Percentiles rank a stretch among this genome's conserved stretches.
phyloP scores from a whole-genome alignment of 345 rosid species.

The Viola odorata region DNA sequence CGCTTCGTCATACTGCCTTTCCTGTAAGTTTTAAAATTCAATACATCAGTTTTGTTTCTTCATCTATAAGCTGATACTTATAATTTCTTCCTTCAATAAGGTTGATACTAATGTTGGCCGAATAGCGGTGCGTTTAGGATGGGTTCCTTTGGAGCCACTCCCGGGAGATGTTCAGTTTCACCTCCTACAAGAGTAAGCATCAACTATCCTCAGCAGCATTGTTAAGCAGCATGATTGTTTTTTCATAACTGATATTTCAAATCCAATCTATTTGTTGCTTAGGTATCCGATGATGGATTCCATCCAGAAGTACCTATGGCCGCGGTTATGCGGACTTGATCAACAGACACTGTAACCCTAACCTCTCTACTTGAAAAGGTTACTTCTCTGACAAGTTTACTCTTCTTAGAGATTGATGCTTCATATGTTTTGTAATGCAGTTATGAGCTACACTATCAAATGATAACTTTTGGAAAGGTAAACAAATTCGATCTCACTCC shows the following conservation, averaged over 20 bases:
- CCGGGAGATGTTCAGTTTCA: conserved; percentile 53
- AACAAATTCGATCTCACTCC: background rate
- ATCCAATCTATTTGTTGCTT: background rate
- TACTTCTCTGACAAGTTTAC: background rate
- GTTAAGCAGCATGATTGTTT: background rate
- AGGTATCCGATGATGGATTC: conserved; percentile 62
- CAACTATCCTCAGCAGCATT: background rate
- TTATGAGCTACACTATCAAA: conserved; percentile 63
- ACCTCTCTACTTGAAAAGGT: background rate
- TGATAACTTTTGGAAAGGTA: conserved; percentile 88
- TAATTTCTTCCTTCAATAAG: conserved; percentile 22
- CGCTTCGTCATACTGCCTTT: conserved; percentile 51
- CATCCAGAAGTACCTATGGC: conserved; percentile 67
- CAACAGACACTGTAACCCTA: conserved; percentile 47
- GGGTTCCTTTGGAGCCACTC: conserved; percentile 68
- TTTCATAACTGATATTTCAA: background rate
- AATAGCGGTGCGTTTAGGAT: conserved; percentile 65
- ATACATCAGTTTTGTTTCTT: background rate
- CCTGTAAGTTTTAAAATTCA: conserved; percentile 37
- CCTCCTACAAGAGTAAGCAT: conserved; percentile 44
- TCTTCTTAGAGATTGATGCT: background rate
- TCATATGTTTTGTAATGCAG: conserved; percentile 22
- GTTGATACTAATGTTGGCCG: conserved; percentile 75
- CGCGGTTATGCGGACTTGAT: conserved; percentile 45
- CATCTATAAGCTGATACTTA: background rate